These are phyloP conservation scores for Huiozyma sinensis DNA, from an alignment of 805 yeast genomes.

Conservation along the genomic window DNA sequence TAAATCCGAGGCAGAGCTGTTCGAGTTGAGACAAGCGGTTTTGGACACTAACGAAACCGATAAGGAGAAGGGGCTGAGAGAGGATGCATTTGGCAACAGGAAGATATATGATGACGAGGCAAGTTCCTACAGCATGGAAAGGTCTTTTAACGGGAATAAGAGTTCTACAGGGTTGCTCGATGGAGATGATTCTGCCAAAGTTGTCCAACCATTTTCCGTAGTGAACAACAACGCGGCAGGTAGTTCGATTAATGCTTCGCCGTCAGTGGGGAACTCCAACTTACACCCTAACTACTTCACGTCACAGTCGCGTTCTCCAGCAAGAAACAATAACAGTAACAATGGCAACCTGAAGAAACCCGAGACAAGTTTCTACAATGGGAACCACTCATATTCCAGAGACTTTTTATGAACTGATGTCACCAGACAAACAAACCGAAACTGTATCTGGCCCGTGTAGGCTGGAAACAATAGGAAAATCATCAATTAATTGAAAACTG, in stretches of 20 bases:
- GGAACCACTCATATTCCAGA: constrained; percentile 10
- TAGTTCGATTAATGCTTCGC: neutral
- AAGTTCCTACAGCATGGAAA: constrained; percentile 7
- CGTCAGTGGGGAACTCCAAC: neutral
- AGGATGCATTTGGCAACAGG: constrained; percentile 11
- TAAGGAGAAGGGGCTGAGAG: constrained; percentile 18
- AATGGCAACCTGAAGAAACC: constrained; percentile 20
- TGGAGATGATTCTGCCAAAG: neutral
- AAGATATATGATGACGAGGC: constrained; percentile 5
- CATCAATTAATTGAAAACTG: too few relatives aligned
- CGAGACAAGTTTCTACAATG: constrained; percentile 23
- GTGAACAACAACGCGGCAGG: neutral
- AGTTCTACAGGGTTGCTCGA: neutral
- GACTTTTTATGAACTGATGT: constrained; percentile 5
- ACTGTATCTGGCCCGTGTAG: too few relatives aligned
- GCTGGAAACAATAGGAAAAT: too few relatives aligned
- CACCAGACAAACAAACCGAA: neutral
- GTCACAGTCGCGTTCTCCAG: constrained; percentile 1
- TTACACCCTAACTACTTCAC: neutral
- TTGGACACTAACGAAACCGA: constrained; percentile 29
- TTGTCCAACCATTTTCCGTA: constrained; percentile 3
- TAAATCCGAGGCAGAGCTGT: constrained; percentile 24
- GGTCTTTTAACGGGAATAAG: neutral
- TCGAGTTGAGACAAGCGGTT: constrained; percentile 28
- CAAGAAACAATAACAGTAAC: constrained; percentile 2